Base-by-base conservation (phyloP, 805 yeast genomes). In the Candida tallmaniae region DNA sequence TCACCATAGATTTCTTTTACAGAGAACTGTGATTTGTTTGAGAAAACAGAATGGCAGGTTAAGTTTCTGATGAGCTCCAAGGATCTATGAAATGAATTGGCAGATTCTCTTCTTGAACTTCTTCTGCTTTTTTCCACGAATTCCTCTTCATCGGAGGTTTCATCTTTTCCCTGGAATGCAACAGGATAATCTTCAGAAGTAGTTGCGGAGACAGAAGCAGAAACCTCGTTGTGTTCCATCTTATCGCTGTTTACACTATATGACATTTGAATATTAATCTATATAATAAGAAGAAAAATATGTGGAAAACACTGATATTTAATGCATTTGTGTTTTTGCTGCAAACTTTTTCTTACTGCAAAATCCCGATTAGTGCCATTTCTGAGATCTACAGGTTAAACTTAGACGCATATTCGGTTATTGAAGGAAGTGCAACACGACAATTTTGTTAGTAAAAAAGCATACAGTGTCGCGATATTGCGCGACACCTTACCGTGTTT, bases 1-100 rank as follows among this genome's bases (percentile, higher is more conserved):
- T 51, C 58, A 4, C 66, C 64, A 38, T 51, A 59, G n/a, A 60
- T 58, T 16, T 56, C 60, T 20, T 51, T 47, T 5, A 52, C 55
- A 2, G 60, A 43, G 32, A 39, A 50, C 21, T 47, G 40, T 7
- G 40, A 38, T 27, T 10, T 25, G 17, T 24, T 24, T n/a, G 38
- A 34, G 18, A 16, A 29, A 6, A 26, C 31, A 6, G 44, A 32
- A 11, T 41, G 40, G 4, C 52, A 44, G 6, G 44, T 32, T 5
- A 46, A 17, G 28, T 42, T 44, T 25, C 49, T 29, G 19, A 52
- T 32, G 7, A 31, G 31, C 12, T 53, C 59, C 10, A 52, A 31
- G 3, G 55, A 45, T 20, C 36, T 34, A 4, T 29, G 38, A 15
- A 47, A 18, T 5, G 54, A 47, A 4, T 36, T 21, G 4, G 34